phyloP scores from a whole-genome alignment of 768 basidiomycete species.

The Neoboletus brunneissimus region DNA sequence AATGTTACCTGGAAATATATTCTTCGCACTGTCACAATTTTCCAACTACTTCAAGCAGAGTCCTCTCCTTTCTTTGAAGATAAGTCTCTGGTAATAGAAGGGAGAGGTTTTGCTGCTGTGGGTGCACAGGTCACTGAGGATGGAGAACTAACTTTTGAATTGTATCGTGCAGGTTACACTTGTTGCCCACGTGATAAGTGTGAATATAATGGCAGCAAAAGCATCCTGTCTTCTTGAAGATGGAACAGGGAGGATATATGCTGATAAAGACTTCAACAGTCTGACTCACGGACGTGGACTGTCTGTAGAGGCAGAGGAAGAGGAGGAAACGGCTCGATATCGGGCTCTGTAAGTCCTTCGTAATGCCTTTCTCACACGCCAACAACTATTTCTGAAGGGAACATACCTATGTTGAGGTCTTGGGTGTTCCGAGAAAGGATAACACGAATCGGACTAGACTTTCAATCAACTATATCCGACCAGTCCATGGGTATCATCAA shows the following conservation, averaged over 20 bases:
- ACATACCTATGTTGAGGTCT: conserved; percentile 19
- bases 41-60: conserved; percentile 48
- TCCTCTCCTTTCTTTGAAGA: conserved; percentile 35
- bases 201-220: conserved; percentile 9
- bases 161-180: conserved; percentile 39
- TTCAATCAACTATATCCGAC: conserved; percentile 13
- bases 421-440: not conserved
- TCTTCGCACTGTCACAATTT: conserved; percentile 53
- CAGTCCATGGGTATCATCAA: conserved; percentile 21
- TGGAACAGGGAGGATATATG: conserved; percentile 34
- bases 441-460: not conserved
- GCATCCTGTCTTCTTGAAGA: conserved; percentile 34
- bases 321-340: conserved; percentile 9
- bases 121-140: not conserved
- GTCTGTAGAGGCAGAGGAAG: conserved; percentile 2
- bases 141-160: conserved; percentile 29
- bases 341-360: conserved; percentile 14
- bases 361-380: not conserved
- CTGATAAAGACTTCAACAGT: not conserved
- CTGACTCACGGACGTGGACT: not conserved
- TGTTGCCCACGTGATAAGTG: conserved; percentile 42
- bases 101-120: conserved; percentile 30
- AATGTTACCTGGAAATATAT: not conserved
- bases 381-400: conserved; percentile 11
- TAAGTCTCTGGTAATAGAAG: conserved; percentile 47